A percentile compares a stretch with the other conserved stretches of the same genome.
These are phyloP conservation scores for Mycena galericulata DNA, from an alignment of 768 basidiomycete species.

Conservation along the genomic window DNA sequence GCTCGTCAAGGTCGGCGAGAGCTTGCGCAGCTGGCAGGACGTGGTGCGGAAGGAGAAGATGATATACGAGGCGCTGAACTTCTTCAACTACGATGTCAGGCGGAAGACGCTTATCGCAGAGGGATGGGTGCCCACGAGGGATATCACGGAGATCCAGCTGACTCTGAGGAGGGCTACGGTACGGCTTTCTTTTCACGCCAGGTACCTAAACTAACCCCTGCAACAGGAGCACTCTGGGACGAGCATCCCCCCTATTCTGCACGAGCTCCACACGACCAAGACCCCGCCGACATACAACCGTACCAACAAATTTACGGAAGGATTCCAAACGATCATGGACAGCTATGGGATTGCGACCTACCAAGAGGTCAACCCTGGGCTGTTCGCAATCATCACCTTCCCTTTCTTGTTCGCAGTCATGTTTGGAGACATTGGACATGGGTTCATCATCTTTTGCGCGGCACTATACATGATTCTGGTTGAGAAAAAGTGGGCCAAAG, in stretches of 20 bases:
- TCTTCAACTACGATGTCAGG: constrained; percentile 94
- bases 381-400: constrained; percentile 93
- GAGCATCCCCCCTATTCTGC: constrained; percentile 89
- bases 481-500: constrained; percentile 84
- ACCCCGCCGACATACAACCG: constrained; percentile 96
- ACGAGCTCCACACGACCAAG: constrained; percentile 89
- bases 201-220: neutral
- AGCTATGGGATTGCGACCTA: constrained; percentile 95
- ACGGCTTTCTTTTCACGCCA: constrained; percentile 49
- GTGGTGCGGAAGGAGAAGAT: constrained; percentile 96
- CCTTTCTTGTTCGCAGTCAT: constrained; percentile 99
- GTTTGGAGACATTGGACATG: constrained; percentile 99
- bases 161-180: constrained; percentile 90
- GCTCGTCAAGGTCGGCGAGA: constrained; percentile 87
- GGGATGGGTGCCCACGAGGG: constrained; percentile 96
- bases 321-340: constrained; percentile 98
- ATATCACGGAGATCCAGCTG: constrained; percentile 87
- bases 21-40: constrained; percentile 90
- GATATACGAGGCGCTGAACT: constrained; percentile 95
- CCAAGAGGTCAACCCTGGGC: constrained; percentile 96
- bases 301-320: constrained; percentile 96
- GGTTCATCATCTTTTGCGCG: constrained; percentile 80
- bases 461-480: constrained; percentile 87
- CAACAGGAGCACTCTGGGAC: constrained; percentile 90
- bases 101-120: constrained; percentile 96